Percentiles rank a stretch among this genome's conserved stretches.
Conservation (phyloP, 208 protist genomes). For the Wallacemonas collosoma region DNA sequence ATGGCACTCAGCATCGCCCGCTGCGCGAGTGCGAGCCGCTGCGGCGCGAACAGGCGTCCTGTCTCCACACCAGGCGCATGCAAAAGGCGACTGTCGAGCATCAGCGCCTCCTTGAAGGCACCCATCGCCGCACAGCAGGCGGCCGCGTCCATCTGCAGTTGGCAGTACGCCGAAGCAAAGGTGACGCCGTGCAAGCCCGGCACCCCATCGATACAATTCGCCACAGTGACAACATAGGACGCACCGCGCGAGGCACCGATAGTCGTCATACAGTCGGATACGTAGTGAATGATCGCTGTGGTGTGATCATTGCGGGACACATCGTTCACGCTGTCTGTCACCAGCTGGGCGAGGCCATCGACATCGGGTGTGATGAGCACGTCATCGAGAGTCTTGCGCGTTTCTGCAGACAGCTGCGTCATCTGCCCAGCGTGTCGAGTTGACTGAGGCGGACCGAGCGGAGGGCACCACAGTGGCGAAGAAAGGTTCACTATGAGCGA, state of each 20-base stretch:
- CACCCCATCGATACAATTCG: constrained; percentile 1
- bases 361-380: background rate
- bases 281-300: constrained; percentile 15
- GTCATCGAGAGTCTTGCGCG: background rate
- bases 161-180: constrained; percentile 19
- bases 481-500: background rate
- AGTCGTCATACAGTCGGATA: background rate
- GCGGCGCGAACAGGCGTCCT: background rate
- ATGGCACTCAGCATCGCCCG: constrained; percentile 72
- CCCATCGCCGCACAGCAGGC: constrained; percentile 27
- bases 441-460: too few relatives aligned
- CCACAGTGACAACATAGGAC: constrained; percentile 7
- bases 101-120: constrained; percentile 26
- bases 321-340: constrained; percentile 15
- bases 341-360: background rate
- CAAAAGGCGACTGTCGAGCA: constrained; percentile 27
- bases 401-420: background rate
- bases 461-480: background rate
- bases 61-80: constrained; percentile 15
- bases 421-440: background rate
- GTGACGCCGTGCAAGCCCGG: constrained; percentile 18
- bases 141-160: constrained; percentile 23
- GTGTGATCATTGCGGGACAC: constrained; percentile 10
- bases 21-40: constrained; percentile 8
- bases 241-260: background rate